Base-by-base conservation (phyloP, 345 rosid species). In the Acer yangbiense region DNA sequence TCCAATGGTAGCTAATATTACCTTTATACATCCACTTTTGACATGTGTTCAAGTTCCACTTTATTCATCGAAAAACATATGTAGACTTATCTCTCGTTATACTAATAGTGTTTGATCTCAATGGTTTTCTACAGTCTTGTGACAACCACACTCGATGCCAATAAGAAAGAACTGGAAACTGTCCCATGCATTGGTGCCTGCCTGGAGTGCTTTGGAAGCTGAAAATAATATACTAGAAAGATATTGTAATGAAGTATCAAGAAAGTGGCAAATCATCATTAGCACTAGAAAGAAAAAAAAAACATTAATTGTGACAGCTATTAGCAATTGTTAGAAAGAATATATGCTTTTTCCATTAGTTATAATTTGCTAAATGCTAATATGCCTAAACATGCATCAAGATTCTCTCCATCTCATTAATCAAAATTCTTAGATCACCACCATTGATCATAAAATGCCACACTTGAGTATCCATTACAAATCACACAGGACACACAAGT, bases 331-430 rank as follows among this genome's bases (percentile, higher is more conserved):
- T 60, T 41, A 55, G 64, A 74, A 57, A 74, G 78, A 78, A 74
- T 78, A 74, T 70, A 74, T 74, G 81, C 79, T 65, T 81, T 81
- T 6, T 0, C 25, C 63, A 58, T 7, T 1, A 46, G 50, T 10
- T 46, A 46, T 46, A 46, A 7, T 43, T 43, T 35, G n/a, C n/a
- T n/a, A n/a, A n/a, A n/a, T 23, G 39, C 39, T 35, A 5, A 35
- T 35, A 35, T 43, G 46, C 46, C 27, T n/a, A 58, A 58, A 58
- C 12, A 58, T 20, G 21, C 58, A 14, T 12, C n/a, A 16, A 52
- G 11, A 29, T 25, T 70, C 57, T 70, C 52, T 41, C 57, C 52
- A 25, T 41, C 57, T 55, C 27, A 10, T 54, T 18, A 55, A 14
- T 11, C 16, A 10, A n/a, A 18, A 32, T 35, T n/a, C 44, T 41